These are phyloP conservation scores for Ceraceosorus guamensis DNA, from an alignment of 1,284 basidiomycete species.

Conservation along the genomic window DNA sequence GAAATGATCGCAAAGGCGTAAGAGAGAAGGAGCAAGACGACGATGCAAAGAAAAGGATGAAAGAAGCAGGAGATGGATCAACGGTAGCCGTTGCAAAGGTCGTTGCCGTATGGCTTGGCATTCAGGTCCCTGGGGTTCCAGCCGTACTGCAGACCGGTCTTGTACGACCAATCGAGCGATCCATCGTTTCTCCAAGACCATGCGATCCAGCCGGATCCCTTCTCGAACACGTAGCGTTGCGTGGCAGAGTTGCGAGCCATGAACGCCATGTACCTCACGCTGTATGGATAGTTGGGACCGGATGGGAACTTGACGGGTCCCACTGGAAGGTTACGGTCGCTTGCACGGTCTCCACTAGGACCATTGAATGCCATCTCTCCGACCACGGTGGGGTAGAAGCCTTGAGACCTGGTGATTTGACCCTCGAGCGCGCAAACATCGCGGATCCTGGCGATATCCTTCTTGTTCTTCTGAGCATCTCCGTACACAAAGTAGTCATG, in stretches of 20 bases:
- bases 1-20: no score
- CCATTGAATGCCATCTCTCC: constrained; percentile 30
- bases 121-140: constrained; percentile 26
- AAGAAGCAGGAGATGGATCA: no score
- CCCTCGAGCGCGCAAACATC: constrained; percentile 22
- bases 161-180: constrained; percentile 45
- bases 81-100: no score
- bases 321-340: constrained; percentile 26
- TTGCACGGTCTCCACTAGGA: constrained; percentile 27
- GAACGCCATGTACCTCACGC: constrained; percentile 19
- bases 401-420: constrained; percentile 19
- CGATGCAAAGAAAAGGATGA: no score
- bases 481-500: constrained; percentile 40
- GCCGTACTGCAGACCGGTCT: constrained; percentile 42
- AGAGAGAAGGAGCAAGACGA: no score
- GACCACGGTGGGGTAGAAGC: constrained; percentile 33
- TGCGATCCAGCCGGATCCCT: constrained; percentile 65
- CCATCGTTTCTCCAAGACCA: constrained; percentile 69
- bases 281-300: constrained; percentile 31
- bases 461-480: constrained; percentile 20
- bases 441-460: constrained; percentile 25
- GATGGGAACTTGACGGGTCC: constrained; percentile 31
- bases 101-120: constrained; percentile 17
- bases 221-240: constrained; percentile 12
- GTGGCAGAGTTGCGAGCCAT: constrained; percentile 7